Conservation (phyloP, 2,329 filamentous ascomycete genomes). For the Hypoxylon sp. region DNA sequence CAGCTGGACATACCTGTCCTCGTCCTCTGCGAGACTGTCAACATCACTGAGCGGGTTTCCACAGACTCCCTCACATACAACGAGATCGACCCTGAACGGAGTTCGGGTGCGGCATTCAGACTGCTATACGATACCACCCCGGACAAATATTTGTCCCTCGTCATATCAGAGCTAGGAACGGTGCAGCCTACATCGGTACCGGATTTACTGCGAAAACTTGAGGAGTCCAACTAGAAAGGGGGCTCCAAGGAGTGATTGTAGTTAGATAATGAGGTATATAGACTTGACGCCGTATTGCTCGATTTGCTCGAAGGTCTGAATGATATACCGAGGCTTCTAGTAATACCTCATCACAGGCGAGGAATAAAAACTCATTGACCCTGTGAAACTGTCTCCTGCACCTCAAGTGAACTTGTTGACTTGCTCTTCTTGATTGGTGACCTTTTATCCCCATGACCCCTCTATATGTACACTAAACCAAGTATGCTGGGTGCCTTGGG, state of each 20-base stretch:
- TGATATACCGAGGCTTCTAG: slow-evolving; percentile 14
- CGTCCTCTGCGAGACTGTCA: slow-evolving; percentile 93
- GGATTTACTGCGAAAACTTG: slow-evolving; percentile 69
- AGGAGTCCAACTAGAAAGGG: slow-evolving; percentile 64
- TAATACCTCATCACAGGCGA: slow-evolving; percentile 12
- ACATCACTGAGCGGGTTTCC: slow-evolving; percentile 88
- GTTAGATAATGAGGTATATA: slow-evolving; percentile 30
- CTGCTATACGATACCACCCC: slow-evolving; percentile 94
- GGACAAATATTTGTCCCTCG: slow-evolving; percentile 86
- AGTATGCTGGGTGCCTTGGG: slow-evolving; percentile 6
- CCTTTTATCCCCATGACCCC: slow-evolving; percentile 22
- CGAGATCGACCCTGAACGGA: slow-evolving; percentile 85
- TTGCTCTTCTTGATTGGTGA: slow-evolving; percentile 24
- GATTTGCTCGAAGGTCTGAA: slow-evolving; percentile 6
- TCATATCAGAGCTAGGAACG: slow-evolving; percentile 92
- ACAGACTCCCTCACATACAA: slow-evolving; percentile 95
- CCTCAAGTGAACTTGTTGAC: slow-evolving; percentile 22
- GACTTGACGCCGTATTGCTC: slow-evolving; percentile 5
- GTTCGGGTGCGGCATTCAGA: slow-evolving; percentile 66
- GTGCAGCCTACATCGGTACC: slow-evolving; percentile 89
- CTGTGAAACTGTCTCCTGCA: slow-evolving; percentile 8
- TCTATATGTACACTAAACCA: slow-evolving; percentile 47
- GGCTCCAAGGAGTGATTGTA: slow-evolving; percentile 33
- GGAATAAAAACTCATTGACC: slow-evolving; percentile 28
- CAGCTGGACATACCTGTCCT: slow-evolving; percentile 84